Evolutionary conservation across 2,329 filamentous ascomycete species (phyloP).

Genomic region (Neonectria sp.): DNA sequence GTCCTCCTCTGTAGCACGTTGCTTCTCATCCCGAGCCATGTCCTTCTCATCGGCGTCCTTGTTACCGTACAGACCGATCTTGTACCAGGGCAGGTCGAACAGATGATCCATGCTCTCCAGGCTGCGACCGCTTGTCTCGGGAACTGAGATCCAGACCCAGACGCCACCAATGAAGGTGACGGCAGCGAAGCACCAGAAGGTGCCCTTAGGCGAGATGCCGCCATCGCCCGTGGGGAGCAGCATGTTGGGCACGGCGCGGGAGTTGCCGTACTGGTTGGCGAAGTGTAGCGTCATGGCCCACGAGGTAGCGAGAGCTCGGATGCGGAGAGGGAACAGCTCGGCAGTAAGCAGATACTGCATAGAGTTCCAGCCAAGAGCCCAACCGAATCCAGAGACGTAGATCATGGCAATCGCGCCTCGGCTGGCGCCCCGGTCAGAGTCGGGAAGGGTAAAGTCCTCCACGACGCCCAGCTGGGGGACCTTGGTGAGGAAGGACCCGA

Average conservation of each 20-base stretch:
- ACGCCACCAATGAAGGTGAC: conserved; percentile 77
- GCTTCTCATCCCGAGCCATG: conserved; percentile 60
- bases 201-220: conserved; percentile 73
- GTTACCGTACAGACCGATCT: conserved; percentile 75
- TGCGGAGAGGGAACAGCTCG: conserved; percentile 82
- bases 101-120: conserved; percentile 80
- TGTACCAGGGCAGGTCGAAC: conserved; percentile 82
- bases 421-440: conserved; percentile 68
- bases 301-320: conserved; percentile 79
- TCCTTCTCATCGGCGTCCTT: conserved; percentile 65
- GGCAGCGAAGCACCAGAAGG: conserved; percentile 82
- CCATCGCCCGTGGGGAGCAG: conserved; percentile 66
- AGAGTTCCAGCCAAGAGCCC: conserved; percentile 81
- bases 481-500: conserved; percentile 74
- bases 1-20: conserved; percentile 53
- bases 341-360: conserved; percentile 86
- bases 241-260: conserved; percentile 82
- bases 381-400: conserved; percentile 77
- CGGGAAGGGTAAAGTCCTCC: conserved; percentile 63
- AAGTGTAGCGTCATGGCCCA: conserved; percentile 86
- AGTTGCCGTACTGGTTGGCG: conserved; percentile 84
- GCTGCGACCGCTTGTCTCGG: conserved; percentile 77
- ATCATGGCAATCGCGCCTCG: conserved; percentile 82
- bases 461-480: conserved; percentile 71
- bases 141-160: conserved; percentile 82